phyloP scores from a whole-genome alignment of 2,329 filamentous ascomycete genomes.

The Ophiostoma pallidulum region DNA sequence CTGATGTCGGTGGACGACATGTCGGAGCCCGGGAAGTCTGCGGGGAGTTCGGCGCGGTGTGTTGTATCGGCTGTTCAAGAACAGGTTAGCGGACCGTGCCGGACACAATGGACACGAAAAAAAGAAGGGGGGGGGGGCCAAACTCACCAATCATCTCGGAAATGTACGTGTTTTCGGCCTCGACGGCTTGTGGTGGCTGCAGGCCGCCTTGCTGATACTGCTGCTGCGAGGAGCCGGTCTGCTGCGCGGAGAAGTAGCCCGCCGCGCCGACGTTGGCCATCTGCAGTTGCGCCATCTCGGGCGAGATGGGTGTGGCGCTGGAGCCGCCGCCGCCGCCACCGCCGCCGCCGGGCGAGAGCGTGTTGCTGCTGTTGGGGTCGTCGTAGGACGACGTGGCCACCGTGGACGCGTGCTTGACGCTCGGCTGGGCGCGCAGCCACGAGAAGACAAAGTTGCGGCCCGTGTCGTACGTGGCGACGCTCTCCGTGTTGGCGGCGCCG shows the following conservation, averaged over 20 bases:
- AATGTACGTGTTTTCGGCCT: slow-evolving; percentile 36
- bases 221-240: not conserved
- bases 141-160: slow-evolving; percentile 39
- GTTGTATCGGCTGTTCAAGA: slow-evolving; percentile 31
- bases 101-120: not conserved
- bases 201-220: not conserved
- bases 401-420: slow-evolving; percentile 34
- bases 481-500: slow-evolving; percentile 23
- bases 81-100: not conserved
- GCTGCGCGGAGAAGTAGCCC: slow-evolving; percentile 13
- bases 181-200: slow-evolving; percentile 18
- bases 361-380: not conserved
- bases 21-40: slow-evolving; percentile 26
- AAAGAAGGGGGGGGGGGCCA: not conserved
- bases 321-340: not conserved
- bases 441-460: slow-evolving; percentile 37
- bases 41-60: slow-evolving; percentile 34
- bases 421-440: slow-evolving; percentile 41
- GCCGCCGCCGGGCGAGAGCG: not conserved
- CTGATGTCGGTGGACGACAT: slow-evolving; percentile 19
- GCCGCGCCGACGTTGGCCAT: not conserved
- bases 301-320: slow-evolving; percentile 22
- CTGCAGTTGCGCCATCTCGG: slow-evolving; percentile 27
- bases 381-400: slow-evolving; percentile 29
- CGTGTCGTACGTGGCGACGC: slow-evolving; percentile 36